Conservation (phyloP, 768 basidiomycete species). For the Atractiella rhizophila region DNA sequence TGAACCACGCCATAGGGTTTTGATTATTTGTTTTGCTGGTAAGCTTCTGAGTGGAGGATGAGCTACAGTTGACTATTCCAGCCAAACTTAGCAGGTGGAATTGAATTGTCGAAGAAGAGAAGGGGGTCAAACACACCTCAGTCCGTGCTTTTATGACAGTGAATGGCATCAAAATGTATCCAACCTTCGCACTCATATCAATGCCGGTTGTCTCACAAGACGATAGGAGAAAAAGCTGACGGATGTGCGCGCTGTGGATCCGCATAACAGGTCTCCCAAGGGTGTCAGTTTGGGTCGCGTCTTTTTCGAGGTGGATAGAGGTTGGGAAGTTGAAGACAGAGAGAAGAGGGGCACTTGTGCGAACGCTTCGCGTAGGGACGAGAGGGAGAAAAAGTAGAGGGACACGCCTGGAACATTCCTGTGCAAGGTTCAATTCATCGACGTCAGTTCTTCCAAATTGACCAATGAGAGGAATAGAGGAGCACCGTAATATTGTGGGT, state of each 20-base stretch:
- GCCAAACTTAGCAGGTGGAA: not conserved
- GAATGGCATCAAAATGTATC: conserved; percentile 24
- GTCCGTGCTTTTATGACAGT: conserved; percentile 25
- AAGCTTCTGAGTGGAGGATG: conserved; percentile 17
- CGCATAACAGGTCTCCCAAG: conserved; percentile 23
- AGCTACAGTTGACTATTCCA: not conserved
- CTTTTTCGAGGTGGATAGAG: not conserved
- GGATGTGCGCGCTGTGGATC: conserved; percentile 22
- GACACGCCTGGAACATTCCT: conserved; percentile 27
- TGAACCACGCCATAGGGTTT: conserved; percentile 23
- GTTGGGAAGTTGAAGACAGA: no score
- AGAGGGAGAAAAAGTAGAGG: conserved; percentile 25
- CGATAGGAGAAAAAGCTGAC: no score
- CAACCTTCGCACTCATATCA: no score
- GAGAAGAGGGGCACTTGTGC: conserved; percentile 20
- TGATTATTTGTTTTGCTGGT: conserved; percentile 18
- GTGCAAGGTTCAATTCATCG: not conserved
- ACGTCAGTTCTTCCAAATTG: not conserved
- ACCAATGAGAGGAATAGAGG: not conserved
- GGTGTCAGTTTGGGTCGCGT: conserved; percentile 17
- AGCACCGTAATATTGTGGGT: conserved; percentile 12
- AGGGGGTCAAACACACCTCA: conserved; percentile 19
- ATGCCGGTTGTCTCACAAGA: no score
- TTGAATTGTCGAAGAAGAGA: not conserved
- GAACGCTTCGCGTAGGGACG: conserved; percentile 19